Conservation (phyloP, 2,329 filamentous ascomycete genomes). For the Pyrenochaeta sp. region DNA sequence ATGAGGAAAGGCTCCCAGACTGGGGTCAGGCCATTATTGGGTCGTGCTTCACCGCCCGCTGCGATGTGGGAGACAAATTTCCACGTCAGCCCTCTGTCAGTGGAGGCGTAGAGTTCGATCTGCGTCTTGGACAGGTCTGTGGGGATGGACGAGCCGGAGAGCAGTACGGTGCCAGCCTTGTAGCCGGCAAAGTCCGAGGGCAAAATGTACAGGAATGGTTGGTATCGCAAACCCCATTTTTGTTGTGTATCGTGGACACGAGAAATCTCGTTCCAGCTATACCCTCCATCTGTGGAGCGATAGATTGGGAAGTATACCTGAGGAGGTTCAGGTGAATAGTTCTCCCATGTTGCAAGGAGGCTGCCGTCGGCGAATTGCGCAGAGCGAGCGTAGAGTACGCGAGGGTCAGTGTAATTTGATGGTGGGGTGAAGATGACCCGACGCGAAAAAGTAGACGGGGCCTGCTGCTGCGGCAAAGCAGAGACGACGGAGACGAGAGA, state of each 20-base stretch:
- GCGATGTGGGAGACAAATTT: constrained; percentile 73
- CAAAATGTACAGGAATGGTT: constrained; percentile 73
- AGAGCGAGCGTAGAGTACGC: constrained; percentile 62
- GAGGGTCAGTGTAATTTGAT: constrained; percentile 54
- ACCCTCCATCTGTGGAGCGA: constrained; percentile 56
- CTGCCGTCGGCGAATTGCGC: constrained; percentile 55
- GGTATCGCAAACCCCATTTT: constrained; percentile 72
- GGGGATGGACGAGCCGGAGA: constrained; percentile 68
- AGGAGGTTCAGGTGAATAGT: constrained; percentile 59
- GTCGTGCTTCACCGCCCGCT: constrained; percentile 67
- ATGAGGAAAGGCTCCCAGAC: constrained; percentile 78
- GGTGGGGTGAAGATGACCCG: constrained; percentile 56
- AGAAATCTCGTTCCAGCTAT: constrained; percentile 70
- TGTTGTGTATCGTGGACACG: constrained; percentile 72
- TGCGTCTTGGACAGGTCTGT: constrained; percentile 68
- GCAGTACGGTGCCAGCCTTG: constrained; percentile 69
- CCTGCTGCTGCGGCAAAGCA: constrained; percentile 32
- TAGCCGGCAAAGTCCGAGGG: constrained; percentile 66
- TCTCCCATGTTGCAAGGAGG: constrained; percentile 64
- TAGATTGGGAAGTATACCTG: constrained; percentile 57
- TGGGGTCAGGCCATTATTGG: constrained; percentile 71
- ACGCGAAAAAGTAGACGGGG: constrained; percentile 39
- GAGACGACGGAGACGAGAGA: constrained; percentile 28
- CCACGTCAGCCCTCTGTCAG: constrained; percentile 69
- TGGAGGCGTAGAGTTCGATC: constrained; percentile 74